Conservation (phyloP, 2,329 filamentous ascomycete genomes). For the Madurella fahalii region DNA sequence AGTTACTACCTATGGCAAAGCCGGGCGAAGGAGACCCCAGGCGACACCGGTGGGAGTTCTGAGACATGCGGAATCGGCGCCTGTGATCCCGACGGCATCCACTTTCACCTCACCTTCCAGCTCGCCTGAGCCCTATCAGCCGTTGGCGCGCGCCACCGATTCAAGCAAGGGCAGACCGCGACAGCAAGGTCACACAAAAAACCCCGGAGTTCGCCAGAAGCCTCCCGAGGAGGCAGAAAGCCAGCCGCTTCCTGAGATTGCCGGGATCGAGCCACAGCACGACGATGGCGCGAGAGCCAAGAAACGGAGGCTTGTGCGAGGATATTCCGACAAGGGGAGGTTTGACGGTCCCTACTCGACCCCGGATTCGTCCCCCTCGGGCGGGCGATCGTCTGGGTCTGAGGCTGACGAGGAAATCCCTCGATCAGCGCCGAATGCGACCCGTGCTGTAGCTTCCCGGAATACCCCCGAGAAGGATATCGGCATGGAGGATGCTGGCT, state of each 20-base stretch:
- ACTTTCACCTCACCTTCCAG: constrained; percentile 11
- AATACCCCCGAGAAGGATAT: constrained; percentile 21
- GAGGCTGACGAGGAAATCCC: constrained; percentile 10
- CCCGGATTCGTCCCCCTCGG: constrained; percentile 25
- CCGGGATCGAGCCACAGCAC: constrained; percentile 12
- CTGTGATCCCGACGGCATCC: constrained; percentile 12
- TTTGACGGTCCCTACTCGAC: constrained; percentile 22
- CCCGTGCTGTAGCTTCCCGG: not conserved
- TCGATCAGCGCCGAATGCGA: constrained; percentile 13
- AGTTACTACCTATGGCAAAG: constrained; percentile 31
- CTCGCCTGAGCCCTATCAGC: constrained; percentile 19
- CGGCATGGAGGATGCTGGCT: constrained; percentile 15
- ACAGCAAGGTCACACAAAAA: constrained; percentile 2
- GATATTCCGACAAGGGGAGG: constrained; percentile 19
- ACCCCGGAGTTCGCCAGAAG: constrained; percentile 6
- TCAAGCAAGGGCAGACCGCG: constrained; percentile 11
- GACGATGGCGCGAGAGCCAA: constrained; percentile 19
- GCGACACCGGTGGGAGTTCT: constrained; percentile 10
- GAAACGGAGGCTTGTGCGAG: constrained; percentile 23
- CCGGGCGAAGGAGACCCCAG: constrained; percentile 23
- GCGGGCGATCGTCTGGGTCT: constrained; percentile 6
- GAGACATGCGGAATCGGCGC: constrained; percentile 17
- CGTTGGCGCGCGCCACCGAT: constrained; percentile 1
- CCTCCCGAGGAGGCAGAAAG: constrained; percentile 16
- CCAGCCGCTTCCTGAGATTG: constrained; percentile 20